phyloP scores from a whole-genome alignment of 768 basidiomycete species.

The Boletus rubescentipes region DNA sequence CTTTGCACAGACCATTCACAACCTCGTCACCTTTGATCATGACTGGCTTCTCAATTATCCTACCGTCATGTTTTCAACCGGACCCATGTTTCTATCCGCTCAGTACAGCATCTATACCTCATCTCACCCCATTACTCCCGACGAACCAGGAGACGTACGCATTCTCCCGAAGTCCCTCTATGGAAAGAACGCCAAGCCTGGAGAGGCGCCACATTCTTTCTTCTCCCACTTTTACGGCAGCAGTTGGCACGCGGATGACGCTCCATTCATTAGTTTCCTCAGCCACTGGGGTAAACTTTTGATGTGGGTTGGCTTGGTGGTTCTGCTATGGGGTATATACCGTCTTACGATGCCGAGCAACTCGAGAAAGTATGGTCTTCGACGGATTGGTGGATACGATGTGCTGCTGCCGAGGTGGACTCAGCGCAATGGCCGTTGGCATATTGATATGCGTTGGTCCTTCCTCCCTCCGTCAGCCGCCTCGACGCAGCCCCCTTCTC shows the following conservation, averaged over 20 bases:
- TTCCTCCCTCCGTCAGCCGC: conserved; percentile 43
- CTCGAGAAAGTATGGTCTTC: conserved; percentile 57
- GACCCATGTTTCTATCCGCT: conserved; percentile 97
- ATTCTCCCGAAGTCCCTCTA: conserved; percentile 96
- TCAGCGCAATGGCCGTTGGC: conserved; percentile 69
- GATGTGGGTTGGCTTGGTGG: conserved; percentile 78
- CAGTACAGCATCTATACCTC: conserved; percentile 88
- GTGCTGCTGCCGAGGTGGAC: conserved; percentile 75
- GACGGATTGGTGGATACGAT: conserved; percentile 72
- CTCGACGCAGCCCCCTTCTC: conserved; percentile 44
- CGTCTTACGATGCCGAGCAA: conserved; percentile 55
- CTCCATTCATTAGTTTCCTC: conserved; percentile 94
- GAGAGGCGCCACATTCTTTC: conserved; percentile 86
- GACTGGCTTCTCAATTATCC: conserved; percentile 96
- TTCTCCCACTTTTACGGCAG: conserved; percentile 98
- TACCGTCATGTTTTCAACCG: conserved; percentile 99
- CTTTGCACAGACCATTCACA: conserved; percentile 91
- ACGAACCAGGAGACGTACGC: conserved; percentile 69
- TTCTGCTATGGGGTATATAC: conserved; percentile 69
- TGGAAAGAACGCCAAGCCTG: conserved; percentile 88
- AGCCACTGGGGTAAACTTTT: conserved; percentile 83
- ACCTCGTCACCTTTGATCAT: conserved; percentile 88
- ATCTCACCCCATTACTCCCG: conserved; percentile 55
- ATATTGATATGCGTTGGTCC: conserved; percentile 63
- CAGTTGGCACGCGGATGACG: conserved; percentile 98